Percentiles rank a stretch among this genome's conserved stretches.
Evolutionary conservation across 495 filamentous ascomycete species (phyloP).

Genomic region (Podospora conica): DNA sequence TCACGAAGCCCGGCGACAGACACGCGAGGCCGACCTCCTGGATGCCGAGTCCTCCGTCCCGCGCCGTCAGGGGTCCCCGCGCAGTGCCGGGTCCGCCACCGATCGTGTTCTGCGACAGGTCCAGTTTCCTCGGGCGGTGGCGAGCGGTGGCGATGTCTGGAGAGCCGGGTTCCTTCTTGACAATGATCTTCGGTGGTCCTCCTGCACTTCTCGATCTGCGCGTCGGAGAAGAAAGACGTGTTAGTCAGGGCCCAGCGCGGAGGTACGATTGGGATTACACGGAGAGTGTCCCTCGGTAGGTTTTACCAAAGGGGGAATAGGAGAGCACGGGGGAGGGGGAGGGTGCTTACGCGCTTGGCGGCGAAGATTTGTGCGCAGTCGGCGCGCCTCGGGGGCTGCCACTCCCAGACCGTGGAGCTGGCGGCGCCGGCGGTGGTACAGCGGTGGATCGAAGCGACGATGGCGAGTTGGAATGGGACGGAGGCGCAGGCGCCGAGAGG

Average conservation of each 20-base stretch:
- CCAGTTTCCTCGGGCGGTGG: slow-evolving; percentile 81
- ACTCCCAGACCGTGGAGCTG: slow-evolving; percentile 42
- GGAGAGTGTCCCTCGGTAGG: neutral
- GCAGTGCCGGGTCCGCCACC: slow-evolving; percentile 54
- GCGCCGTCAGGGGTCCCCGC: slow-evolving; percentile 65
- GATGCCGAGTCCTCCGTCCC: slow-evolving; percentile 68
- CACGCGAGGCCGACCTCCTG: slow-evolving; percentile 93
- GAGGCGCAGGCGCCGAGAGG: slow-evolving; percentile 36
- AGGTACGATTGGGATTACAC: slow-evolving; percentile 11
- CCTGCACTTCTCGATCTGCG: slow-evolving; percentile 47
- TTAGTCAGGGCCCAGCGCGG: slow-evolving; percentile 12
- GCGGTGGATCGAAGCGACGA: slow-evolving; percentile 39
- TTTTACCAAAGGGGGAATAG: neutral
- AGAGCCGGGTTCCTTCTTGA: slow-evolving; percentile 92
- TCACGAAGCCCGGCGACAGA: slow-evolving; percentile 90
- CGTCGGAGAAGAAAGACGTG: slow-evolving; percentile 5
- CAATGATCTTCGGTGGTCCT: slow-evolving; percentile 70
- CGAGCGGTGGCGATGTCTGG: slow-evolving; percentile 66
- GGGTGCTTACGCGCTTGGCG: slow-evolving; percentile 45
- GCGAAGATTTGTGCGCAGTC: slow-evolving; percentile 41
- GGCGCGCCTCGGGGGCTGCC: slow-evolving; percentile 44
- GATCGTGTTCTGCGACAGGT: slow-evolving; percentile 66
- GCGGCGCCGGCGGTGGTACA: slow-evolving; percentile 27
- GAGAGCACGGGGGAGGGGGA: too few relatives aligned
- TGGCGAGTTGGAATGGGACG: slow-evolving; percentile 31